Evolutionary conservation across 768 basidiomycete genomes (phyloP).

Genomic region (Udeniomyces megalosporus): DNA sequence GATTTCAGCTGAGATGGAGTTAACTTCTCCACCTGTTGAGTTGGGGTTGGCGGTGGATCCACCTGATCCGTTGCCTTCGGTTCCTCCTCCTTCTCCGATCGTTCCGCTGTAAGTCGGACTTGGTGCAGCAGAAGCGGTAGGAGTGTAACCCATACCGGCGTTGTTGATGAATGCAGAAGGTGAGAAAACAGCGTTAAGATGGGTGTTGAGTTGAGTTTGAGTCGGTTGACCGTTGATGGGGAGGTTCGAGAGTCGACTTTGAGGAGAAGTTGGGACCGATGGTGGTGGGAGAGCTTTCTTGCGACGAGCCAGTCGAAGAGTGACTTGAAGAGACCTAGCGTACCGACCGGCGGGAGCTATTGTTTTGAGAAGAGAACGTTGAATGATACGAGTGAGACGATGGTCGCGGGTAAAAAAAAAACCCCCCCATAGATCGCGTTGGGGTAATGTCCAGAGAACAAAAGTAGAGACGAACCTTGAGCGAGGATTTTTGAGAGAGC

Average conservation of each 20-base stretch:
- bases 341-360: constrained; percentile 85
- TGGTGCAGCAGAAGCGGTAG: background rate
- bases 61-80: background rate
- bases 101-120: background rate
- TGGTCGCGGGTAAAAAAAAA: no score
- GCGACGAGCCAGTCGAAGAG: constrained; percentile 46
- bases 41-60: background rate
- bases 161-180: constrained; percentile 12
- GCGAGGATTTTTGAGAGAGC: constrained; percentile 58
- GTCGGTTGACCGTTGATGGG: background rate
- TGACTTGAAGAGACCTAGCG: constrained; percentile 71
- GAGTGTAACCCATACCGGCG: constrained; percentile 1
- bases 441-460: no score
- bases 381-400: no score
- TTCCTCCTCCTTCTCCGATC: background rate
- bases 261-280: constrained; percentile 34
- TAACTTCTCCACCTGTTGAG: no score
- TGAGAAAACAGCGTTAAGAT: background rate
- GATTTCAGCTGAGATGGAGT: no score
- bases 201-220: no score
- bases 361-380: no score
- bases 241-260: background rate
- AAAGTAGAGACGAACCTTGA: constrained; percentile 41
- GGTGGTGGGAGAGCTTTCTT: constrained; percentile 32
- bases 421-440: no score